Evolutionary conservation across 108 stramenopile genomes (phyloP).

Genomic region (Licmophora abbreviata): DNA sequence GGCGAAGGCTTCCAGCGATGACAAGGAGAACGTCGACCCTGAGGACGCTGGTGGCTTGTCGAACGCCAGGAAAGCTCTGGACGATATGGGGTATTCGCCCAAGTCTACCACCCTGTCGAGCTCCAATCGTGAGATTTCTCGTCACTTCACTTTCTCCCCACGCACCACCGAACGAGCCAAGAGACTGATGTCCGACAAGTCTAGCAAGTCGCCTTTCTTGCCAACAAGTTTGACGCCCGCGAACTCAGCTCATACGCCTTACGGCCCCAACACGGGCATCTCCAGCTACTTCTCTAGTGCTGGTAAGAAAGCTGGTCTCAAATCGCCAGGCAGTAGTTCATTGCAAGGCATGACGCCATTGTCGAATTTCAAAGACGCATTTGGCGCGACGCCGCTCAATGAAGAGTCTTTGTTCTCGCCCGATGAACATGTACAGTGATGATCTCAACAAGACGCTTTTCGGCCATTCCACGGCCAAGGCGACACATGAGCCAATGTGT

Average conservation of each 20-base stretch:
- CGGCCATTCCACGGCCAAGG: neutral
- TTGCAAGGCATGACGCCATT: slow-evolving; percentile 8
- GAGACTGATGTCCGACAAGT: neutral
- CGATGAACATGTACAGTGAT: slow-evolving; percentile 2
- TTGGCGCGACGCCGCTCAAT: neutral
- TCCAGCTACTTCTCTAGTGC: neutral
- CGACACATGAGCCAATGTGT: neutral
- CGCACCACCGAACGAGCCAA: neutral
- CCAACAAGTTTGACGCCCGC: slow-evolving; percentile 1
- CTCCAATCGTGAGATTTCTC: neutral
- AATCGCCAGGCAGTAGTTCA: neutral
- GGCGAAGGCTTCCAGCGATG: neutral
- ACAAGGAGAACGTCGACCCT: slow-evolving; percentile 1
- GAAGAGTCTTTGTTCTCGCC: slow-evolving; percentile 3
- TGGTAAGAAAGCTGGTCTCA: neutral
- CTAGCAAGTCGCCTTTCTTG: neutral
- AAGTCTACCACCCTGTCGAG: neutral
- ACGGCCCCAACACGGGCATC: slow-evolving; percentile 1
- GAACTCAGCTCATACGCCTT: slow-evolving; percentile 1
- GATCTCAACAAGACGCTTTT: slow-evolving; percentile 7
- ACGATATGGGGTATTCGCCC: neutral
- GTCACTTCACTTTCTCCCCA: neutral
- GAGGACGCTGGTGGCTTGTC: neutral
- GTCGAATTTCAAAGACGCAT: slow-evolving; percentile 1
- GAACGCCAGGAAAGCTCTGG: neutral